Evolutionary conservation across 2,329 filamentous ascomycete species (phyloP).

Genomic region (Chaetomium globosum): DNA sequence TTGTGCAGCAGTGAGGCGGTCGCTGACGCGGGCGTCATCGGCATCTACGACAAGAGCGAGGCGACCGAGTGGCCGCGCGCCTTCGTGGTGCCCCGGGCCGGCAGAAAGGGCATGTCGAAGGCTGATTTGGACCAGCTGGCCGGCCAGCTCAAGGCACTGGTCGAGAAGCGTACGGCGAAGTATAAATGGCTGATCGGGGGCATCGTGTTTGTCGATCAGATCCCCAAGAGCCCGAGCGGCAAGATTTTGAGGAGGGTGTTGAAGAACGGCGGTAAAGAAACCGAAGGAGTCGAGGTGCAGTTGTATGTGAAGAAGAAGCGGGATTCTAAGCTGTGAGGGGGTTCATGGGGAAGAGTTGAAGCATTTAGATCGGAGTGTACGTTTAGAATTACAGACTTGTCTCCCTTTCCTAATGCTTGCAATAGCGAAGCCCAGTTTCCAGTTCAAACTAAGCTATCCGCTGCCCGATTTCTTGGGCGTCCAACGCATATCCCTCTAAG

Average conservation of each 20-base stretch:
- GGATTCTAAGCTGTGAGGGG: conserved; percentile 43
- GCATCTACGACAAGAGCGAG: conserved; percentile 54
- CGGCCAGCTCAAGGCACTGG: conserved; percentile 58
- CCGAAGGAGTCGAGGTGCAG: conserved; percentile 45
- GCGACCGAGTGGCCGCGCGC: conserved; percentile 64
- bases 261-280: conserved; percentile 41
- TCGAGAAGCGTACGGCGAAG: conserved; percentile 61
- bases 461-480: too few species aligned
- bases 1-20: conserved; percentile 42
- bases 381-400: too few species aligned
- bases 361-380: background rate
- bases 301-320: conserved; percentile 57
- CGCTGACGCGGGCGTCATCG: conserved; percentile 59
- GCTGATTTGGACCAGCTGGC: conserved; percentile 50
- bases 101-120: conserved; percentile 21
- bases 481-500: too few species aligned
- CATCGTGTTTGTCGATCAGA: conserved; percentile 65
- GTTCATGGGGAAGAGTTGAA: background rate
- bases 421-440: too few species aligned
- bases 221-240: conserved; percentile 67
- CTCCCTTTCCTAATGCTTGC: too few species aligned
- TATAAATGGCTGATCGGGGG: conserved; percentile 71
- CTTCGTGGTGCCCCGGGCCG: conserved; percentile 51
- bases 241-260: conserved; percentile 50
- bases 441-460: too few species aligned